phyloP scores from a whole-genome alignment of 2,329 filamentous ascomycete species.

The Alternaria gaisen region DNA sequence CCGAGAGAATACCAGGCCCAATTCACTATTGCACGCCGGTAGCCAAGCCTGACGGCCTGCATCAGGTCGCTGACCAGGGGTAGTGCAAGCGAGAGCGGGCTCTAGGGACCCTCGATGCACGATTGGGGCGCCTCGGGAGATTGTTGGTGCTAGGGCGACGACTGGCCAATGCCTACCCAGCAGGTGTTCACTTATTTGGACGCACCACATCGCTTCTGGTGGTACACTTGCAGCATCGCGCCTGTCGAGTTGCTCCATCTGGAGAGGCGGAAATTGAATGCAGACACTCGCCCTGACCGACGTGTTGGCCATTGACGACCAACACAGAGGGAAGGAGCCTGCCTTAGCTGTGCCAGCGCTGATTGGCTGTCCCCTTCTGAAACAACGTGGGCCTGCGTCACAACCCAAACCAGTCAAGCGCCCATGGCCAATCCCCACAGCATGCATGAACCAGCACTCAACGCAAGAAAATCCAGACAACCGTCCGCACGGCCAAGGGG shows the following conservation, averaged over 20 bases:
- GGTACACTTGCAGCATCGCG: constrained; percentile 9
- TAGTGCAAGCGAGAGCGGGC: constrained; percentile 4
- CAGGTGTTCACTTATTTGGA: not conserved
- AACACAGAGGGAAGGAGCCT: constrained; percentile 14
- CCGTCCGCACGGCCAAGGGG: constrained; percentile 19
- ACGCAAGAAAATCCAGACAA: constrained; percentile 11
- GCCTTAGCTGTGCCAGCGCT: constrained; percentile 13
- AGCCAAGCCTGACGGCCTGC: constrained; percentile 26
- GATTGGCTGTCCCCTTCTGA: constrained; percentile 29
- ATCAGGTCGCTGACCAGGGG: constrained; percentile 3
- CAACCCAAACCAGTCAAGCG: constrained; percentile 22
- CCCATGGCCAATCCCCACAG: constrained; percentile 18
- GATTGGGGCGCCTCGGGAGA: constrained; percentile 30
- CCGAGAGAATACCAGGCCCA: constrained; percentile 37
- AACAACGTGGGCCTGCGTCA: constrained; percentile 25
- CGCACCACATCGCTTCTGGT: not conserved
- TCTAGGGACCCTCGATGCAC: constrained; percentile 14
- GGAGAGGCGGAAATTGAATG: constrained; percentile 16
- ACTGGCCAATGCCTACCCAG: not conserved
- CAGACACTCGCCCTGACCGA: constrained; percentile 15
- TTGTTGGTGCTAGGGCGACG: constrained; percentile 19
- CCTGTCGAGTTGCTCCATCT: constrained; percentile 8
- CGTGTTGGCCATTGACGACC: not conserved
- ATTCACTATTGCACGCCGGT: constrained; percentile 32
- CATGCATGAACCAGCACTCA: constrained; percentile 29